Evolutionary conservation across 2,329 filamentous ascomycete genomes (phyloP), one percentile per base, ranked within the genome.

Genomic region (Hortaea werneckii): DNA sequence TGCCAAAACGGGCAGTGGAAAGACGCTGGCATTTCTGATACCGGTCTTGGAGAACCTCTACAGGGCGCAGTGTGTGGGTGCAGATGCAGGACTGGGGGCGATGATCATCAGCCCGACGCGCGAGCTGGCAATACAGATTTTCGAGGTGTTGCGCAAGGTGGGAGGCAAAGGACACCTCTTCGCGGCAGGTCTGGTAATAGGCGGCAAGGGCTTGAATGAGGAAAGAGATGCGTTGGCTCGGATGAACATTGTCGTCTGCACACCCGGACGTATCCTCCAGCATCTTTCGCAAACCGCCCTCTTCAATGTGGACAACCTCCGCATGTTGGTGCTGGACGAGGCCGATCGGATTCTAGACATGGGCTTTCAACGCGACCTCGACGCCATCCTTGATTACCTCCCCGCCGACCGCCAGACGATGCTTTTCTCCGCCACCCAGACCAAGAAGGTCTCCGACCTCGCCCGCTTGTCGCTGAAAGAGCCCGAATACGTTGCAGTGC

Each of bases 191-290:
- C 68, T 96, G 57, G 80, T 98, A 7, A 96, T 96, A 57, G 92
- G 92, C 37, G 92, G 92, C 37, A 95, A 94, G 74, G 89, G 78
- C 63, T 62, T 95, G 58, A 82, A 85, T 60, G 89, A 95, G 60
- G 83, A 98, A 68, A 81, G 86, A 26, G 86, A 94, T 56, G 78
- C 89, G 30, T 64, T 98, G 49, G 79, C 80, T 3, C 79, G 87
- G 53, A 96, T 98, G 90, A 98, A 96, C 63, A 96, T 98, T 41
- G 70, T 98, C 27, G 87, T 98, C 7, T 94, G 89, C 60, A 98
- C 92, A 1, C 92, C 92, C 0, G 92, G 92, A 1, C 80, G 92
- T 32, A 94, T 98, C 76, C 70, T 96, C 56, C 92, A 98, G 67
- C 92, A 98, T 65, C 73, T 98, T 59, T 90, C 94, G 59, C 89